These are phyloP conservation scores for Bauhinia variegata DNA, from an alignment of 306 rosid species.

Conservation along the genomic window DNA sequence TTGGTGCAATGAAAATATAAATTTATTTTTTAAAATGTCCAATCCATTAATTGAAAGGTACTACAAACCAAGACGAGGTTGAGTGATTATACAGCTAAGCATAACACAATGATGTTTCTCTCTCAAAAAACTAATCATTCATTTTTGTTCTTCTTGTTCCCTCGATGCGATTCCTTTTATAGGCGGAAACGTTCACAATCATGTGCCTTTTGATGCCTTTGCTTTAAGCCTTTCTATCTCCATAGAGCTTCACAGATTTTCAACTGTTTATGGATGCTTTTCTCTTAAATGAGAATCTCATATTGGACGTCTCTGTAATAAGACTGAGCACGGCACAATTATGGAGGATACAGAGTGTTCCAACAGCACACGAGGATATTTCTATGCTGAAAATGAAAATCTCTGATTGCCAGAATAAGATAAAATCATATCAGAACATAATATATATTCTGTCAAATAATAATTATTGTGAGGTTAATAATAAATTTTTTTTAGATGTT, in stretches of 20 bases:
- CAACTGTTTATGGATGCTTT: conserved; percentile 37
- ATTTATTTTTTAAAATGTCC: too few relatives aligned
- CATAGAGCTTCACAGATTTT: too few relatives aligned
- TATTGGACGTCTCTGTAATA: conserved; percentile 11
- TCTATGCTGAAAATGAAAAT: conserved; percentile 26
- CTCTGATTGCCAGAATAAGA: conserved; percentile 6
- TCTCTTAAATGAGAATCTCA: conserved; percentile 20
- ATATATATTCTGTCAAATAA: too few relatives aligned
- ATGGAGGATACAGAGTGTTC: conserved; percentile 40
- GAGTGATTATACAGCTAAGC: conserved; percentile 41
- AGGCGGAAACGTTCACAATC: conserved; percentile 35
- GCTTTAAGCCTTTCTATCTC: conserved; percentile 35
- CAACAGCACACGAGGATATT: conserved; percentile 26
- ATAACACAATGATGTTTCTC: conserved; percentile 21
- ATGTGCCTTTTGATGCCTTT: conserved; percentile 42
- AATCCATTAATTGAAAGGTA: neutral
- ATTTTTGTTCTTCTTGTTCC: conserved; percentile 37
- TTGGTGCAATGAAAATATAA: too few relatives aligned
- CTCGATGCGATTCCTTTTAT: conserved; percentile 42
- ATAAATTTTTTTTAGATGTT: too few relatives aligned
- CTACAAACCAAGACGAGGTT: conserved; percentile 18
- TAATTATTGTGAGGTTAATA: too few relatives aligned
- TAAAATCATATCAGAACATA: conserved; percentile 12
- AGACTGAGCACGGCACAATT: too few relatives aligned
- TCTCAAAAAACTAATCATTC: conserved; percentile 31